A percentile compares a stretch with the other conserved stretches of the same genome.
phyloP scores from a whole-genome alignment of 1,284 basidiomycete genomes.

The Trametes hirsuta region DNA sequence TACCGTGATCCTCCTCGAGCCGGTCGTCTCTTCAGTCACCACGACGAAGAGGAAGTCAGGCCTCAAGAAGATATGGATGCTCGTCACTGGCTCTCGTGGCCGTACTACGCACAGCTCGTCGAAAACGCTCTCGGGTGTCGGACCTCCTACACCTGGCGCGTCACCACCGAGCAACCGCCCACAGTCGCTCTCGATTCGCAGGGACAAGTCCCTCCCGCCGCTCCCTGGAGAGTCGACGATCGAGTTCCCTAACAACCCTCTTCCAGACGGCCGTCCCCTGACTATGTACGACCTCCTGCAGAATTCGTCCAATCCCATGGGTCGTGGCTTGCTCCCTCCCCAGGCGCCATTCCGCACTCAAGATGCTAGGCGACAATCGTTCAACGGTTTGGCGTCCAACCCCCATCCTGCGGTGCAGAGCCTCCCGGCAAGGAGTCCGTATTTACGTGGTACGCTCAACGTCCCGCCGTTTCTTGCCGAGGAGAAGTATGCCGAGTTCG shows the following conservation, averaged over 20 bases:
- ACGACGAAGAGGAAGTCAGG: slow-evolving; percentile 78
- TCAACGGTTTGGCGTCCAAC: slow-evolving; percentile 62
- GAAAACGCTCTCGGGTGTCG: slow-evolving; percentile 32
- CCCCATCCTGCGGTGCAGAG: slow-evolving; percentile 54
- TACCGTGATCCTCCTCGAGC: slow-evolving; percentile 24
- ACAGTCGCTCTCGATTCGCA: slow-evolving; percentile 43
- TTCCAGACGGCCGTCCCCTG: slow-evolving; percentile 56
- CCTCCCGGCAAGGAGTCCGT: slow-evolving; percentile 40
- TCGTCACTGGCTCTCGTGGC: slow-evolving; percentile 61
- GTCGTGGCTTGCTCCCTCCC: slow-evolving; percentile 58
- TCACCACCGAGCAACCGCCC: slow-evolving; percentile 35
- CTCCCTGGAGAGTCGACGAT: slow-evolving; percentile 58
- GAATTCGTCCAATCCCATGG: slow-evolving; percentile 40
- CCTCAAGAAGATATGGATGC: slow-evolving; percentile 81
- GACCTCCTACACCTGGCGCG: slow-evolving; percentile 37
- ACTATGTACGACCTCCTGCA: slow-evolving; percentile 65
- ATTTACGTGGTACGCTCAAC: slow-evolving; percentile 30
- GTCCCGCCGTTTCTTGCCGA: slow-evolving; percentile 38
- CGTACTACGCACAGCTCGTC: slow-evolving; percentile 33
- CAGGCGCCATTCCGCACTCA: slow-evolving; percentile 60
- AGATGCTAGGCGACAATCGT: slow-evolving; percentile 73
- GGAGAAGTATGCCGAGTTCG: slow-evolving; percentile 66
- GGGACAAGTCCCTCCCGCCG: slow-evolving; percentile 79
- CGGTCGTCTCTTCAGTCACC: slow-evolving; percentile 32
- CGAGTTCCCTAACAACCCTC: slow-evolving; percentile 39